Evolutionary conservation across 768 basidiomycete species (phyloP), one percentile per base, ranked within the genome.

Genomic region (Infundibulicybe gibba): DNA sequence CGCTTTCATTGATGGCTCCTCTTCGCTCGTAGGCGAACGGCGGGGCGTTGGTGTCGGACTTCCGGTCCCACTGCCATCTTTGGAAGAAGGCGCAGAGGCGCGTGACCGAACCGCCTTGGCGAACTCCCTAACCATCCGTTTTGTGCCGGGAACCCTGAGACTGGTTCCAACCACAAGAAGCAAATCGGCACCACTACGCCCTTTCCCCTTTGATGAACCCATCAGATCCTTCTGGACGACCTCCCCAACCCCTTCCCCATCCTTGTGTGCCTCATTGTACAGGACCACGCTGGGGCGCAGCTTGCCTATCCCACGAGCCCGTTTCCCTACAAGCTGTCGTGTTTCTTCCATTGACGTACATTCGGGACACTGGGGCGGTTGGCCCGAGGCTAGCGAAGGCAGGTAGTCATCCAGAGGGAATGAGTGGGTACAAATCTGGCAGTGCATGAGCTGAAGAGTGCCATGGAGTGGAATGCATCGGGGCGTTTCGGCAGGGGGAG

Each of bases 391-490:
- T 37, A 94, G 75, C 11, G 80, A 72, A 10, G 74, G 65, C 38
- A 91, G 64, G 61, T 88, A 75, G 47, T 80, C 61, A 37, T 72
- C 68, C 16, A 94, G 73, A 1, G 90, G 83, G 49, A 76, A 81
- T 17, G 83, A 78, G 60, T 84, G 79, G 16, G 77, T 83, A 69
- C 94, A 95, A 44, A 80, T 79, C 53, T 87, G 81, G 60, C 94
- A 97, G 57, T 90, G 82, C 53, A 95, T 71, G 3, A 72, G 71
- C 60, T 87, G 78, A 6, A 97, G 75, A 10, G 87, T 89, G 49
- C 94, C 94, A 59, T 97, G 94, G 0, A 97, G 74, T 12, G 94
- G 94, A 30, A 97, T 90, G 55, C 87, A 90, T 50, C 88, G 78
- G 32, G 92, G 91, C 4, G 77, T 77, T 49, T 81, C 81, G 35